Conservation (phyloP, 2,329 filamentous ascomycete genomes). For the Thyridium curvatum region DNA sequence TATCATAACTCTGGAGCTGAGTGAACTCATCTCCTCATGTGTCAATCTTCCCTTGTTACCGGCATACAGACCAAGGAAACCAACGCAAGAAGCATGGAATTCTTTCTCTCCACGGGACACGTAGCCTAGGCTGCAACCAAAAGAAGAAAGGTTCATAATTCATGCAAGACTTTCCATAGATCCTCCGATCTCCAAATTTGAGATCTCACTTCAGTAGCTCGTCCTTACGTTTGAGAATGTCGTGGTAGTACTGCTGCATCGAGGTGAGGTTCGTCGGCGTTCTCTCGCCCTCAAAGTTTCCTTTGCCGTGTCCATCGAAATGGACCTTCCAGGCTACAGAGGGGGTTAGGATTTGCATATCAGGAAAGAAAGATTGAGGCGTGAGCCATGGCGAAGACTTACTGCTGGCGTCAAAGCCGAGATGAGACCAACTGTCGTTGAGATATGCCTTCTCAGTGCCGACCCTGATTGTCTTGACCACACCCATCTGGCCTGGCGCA, state of each 20-base stretch:
- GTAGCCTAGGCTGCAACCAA: too few relatives aligned
- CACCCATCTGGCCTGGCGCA: slow-evolving; percentile 37
- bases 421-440: slow-evolving; percentile 41
- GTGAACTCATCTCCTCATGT: too few relatives aligned
- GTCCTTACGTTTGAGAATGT: slow-evolving; percentile 25
- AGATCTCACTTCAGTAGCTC: not conserved
- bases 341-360: slow-evolving; percentile 11
- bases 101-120: too few relatives aligned
- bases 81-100: too few relatives aligned
- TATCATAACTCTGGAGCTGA: too few relatives aligned
- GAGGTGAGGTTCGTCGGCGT: slow-evolving; percentile 12
- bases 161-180: too few relatives aligned
- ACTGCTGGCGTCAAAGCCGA: slow-evolving; percentile 38
- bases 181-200: too few relatives aligned
- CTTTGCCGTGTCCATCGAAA: slow-evolving; percentile 26
- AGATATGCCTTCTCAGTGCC: slow-evolving; percentile 33
- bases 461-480: slow-evolving; percentile 35
- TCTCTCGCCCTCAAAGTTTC: slow-evolving; percentile 22
- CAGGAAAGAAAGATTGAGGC: too few relatives aligned
- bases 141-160: too few relatives aligned
- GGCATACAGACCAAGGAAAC: too few relatives aligned
- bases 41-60: too few relatives aligned
- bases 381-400: slow-evolving; percentile 15
- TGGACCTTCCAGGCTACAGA: slow-evolving; percentile 28
- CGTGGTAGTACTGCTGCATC: slow-evolving; percentile 26